Conservation (phyloP, 192 early-diverging fungal genomes). For the Physocladia obscura region DNA sequence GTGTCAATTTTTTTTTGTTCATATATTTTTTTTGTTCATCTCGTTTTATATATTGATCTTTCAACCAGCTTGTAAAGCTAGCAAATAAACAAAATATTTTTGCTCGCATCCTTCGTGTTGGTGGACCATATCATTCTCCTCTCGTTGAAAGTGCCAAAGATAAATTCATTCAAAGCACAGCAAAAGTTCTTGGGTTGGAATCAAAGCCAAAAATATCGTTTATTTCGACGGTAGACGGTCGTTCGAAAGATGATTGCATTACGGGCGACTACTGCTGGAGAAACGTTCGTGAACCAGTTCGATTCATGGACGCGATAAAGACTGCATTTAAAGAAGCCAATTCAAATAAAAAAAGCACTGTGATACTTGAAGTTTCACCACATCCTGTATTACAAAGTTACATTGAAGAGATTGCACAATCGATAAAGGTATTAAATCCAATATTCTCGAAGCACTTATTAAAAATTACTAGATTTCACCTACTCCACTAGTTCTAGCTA, state of each 20-base stretch:
- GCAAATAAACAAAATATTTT: slow-evolving; percentile 22
- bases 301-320: slow-evolving; percentile 23
- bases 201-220: background rate
- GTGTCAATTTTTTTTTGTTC: too few species aligned
- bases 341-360: too few species aligned
- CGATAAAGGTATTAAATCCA: slow-evolving; percentile 4
- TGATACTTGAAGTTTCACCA: slow-evolving; percentile 29
- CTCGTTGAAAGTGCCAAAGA: slow-evolving; percentile 18
- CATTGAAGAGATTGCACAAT: slow-evolving; percentile 24
- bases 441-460: background rate
- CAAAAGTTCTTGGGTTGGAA: too few species aligned
- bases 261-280: slow-evolving; percentile 26
- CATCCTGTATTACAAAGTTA: slow-evolving; percentile 34
- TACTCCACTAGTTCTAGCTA: too few species aligned
- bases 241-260: too few species aligned
- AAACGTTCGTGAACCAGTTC: slow-evolving; percentile 32
- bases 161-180: slow-evolving; percentile 4
- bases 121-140: slow-evolving; percentile 37
- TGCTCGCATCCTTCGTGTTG: slow-evolving; percentile 30
- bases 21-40: too few species aligned
- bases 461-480: too few species aligned
- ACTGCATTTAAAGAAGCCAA: background rate
- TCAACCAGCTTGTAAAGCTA: slow-evolving; percentile 15
- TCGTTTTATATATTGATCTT: too few species aligned
- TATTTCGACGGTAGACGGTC: slow-evolving; percentile 34